Percentiles rank a stretch among this genome's conserved stretches.
Evolutionary conservation across 169 alveolate genomes (phyloP).

Genomic region (Plasmodium adleri): DNA sequence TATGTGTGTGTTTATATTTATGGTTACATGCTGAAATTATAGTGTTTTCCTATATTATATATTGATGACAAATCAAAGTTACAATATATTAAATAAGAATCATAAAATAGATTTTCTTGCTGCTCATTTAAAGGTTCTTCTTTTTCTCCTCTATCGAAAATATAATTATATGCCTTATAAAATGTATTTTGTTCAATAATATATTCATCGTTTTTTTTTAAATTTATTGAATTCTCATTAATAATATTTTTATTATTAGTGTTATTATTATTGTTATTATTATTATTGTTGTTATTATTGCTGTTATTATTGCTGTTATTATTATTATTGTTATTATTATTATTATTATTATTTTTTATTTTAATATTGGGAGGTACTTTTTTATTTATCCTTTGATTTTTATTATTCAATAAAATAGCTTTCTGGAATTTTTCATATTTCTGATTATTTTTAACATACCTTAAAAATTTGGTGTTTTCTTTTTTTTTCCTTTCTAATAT

Average conservation of each 20-base stretch:
- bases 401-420: conserved; percentile 50
- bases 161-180: conserved; percentile 64
- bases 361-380: conserved; percentile 19
- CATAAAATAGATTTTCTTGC: conserved; percentile 7
- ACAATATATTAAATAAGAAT: conserved; percentile 51
- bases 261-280: no score
- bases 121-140: conserved; percentile 13
- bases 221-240: background rate
- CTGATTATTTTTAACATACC: conserved; percentile 45
- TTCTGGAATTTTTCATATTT: conserved; percentile 71
- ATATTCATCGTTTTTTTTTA: conserved; percentile 9
- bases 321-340: background rate
- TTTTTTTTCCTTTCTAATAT: conserved; percentile 55
- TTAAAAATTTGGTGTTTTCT: conserved; percentile 45
- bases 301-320: no score
- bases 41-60: conserved; percentile 38
- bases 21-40: conserved; percentile 55
- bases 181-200: conserved; percentile 44
- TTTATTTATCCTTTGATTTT: conserved; percentile 48
- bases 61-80: conserved; percentile 45
- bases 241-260: no score
- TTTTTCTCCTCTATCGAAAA: conserved; percentile 37
- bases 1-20: background rate
- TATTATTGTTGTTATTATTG: no score
- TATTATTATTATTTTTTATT: conserved; percentile 27